Conservation (phyloP, 2,329 filamentous ascomycete species). For the Cucurbitaria berberidis region DNA sequence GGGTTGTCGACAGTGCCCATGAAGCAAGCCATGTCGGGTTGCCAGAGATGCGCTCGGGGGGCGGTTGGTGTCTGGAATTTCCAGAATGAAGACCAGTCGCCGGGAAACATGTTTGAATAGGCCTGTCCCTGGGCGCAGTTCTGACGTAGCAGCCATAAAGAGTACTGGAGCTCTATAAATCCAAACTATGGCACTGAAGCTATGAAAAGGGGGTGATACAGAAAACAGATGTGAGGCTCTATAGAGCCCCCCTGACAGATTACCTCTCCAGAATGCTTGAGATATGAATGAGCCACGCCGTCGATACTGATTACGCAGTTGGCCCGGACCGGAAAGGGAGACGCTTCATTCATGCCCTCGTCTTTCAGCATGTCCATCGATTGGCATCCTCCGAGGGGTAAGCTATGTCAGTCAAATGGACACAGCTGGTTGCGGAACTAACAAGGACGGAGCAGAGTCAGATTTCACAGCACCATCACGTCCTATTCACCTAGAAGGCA, state of each 20-base stretch:
- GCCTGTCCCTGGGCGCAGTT: too few relatives aligned
- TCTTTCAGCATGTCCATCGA: background rate
- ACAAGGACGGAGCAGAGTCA: background rate
- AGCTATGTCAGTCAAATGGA: background rate
- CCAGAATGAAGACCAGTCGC: background rate
- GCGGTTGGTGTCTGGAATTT: background rate
- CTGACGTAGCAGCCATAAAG: background rate
- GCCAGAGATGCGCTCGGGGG: background rate
- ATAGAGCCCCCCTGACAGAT: background rate
- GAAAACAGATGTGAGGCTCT: background rate
- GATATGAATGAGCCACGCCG: background rate
- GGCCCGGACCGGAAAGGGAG: background rate
- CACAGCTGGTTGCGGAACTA: background rate
- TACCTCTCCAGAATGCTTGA: background rate
- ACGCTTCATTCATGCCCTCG: background rate
- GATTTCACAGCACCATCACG: background rate
- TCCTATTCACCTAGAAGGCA: background rate
- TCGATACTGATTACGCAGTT: background rate
- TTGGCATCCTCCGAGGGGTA: background rate
- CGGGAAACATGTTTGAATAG: background rate
- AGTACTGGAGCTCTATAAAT: background rate
- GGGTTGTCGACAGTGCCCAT: background rate
- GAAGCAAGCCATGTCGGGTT: background rate
- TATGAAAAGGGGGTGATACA: background rate
- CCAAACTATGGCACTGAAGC: background rate